Evolutionary conservation across 202 grass and related monocot genomes (phyloP), one percentile per base, ranked within the genome.

Genomic region (Panicum virgatum): DNA sequence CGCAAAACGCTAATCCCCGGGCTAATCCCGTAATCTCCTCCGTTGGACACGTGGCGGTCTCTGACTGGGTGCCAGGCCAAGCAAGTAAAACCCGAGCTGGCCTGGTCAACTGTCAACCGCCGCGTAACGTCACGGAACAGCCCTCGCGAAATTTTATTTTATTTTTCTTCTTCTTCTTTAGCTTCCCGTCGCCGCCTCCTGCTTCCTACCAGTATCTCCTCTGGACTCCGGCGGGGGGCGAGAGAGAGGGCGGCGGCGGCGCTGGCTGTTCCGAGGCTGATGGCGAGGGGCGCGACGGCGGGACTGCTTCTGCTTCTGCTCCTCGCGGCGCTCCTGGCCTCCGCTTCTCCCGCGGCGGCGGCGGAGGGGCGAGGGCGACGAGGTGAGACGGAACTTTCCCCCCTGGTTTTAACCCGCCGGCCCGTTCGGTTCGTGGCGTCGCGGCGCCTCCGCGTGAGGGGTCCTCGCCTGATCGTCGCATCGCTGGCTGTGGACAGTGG

Each of bases 81-180:
- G 39, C 39, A 40, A 40, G 46, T 48, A 14, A 45, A 45, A 0
- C 42, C 42, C 42, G 10, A 44, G 10, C 42, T 1, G 2, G 8
- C 43, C 43, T 3, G 44, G 44, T 45, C 44, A 45, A 45, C 44
- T 45, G 44, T 45, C 44, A 68, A 20, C 42, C 1, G 43, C 53
- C 69, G 20, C 18, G 32, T 30, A 56, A 23, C 60, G 62, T 89
- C 22, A 76, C 77, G 27, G 36, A 80, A 64, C 53, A 47, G 12
- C 45, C 34, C 68, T 61, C 26, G 0, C 16, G 18, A 62, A 9
- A 37, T 4, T 69, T 36, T 18, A n/a, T 3, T 48, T 34, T 34
- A 50, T 22, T 19, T 11, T 5, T 52, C 6, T 45, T 43, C 2
- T 0, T 13, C 2, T 2, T 7, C 0, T 5, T 16, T 27, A 7